These are phyloP conservation scores for Castanea mollissima DNA, from an alignment of 306 rosid species.

Conservation along the genomic window DNA sequence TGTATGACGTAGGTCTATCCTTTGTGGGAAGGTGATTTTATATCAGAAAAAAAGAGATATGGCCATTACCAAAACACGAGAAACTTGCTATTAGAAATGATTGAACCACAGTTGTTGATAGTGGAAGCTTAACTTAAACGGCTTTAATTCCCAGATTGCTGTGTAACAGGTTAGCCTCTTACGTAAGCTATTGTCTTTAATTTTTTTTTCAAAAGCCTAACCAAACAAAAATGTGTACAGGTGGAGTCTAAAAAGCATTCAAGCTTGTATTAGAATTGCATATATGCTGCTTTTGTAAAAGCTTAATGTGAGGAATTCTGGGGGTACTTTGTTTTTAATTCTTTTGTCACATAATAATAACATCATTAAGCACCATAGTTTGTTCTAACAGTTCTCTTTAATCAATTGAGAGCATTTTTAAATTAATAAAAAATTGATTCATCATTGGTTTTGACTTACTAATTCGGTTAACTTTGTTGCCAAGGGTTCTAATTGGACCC, in stretches of 20 bases:
- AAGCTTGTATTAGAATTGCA: not conserved
- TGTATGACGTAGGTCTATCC: too few relatives aligned
- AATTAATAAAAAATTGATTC: not conserved
- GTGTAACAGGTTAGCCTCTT: not conserved
- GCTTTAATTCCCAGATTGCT: not conserved
- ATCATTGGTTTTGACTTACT: not conserved
- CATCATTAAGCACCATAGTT: not conserved
- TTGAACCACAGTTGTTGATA: too few relatives aligned
- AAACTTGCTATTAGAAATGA: too few relatives aligned
- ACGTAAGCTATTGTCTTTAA: not conserved
- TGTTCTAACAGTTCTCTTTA: not conserved
- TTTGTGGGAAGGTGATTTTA: too few relatives aligned
- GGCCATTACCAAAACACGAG: too few relatives aligned
- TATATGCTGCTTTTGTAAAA: not conserved
- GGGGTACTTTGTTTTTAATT: slow-evolving; percentile 2
- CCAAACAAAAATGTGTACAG: not conserved
- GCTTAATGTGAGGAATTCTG: slow-evolving; percentile 3
- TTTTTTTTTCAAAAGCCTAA: not conserved
- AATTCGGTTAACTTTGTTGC: not conserved
- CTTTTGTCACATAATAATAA: not conserved
- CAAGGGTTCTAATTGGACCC: not conserved
- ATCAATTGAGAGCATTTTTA: not conserved
- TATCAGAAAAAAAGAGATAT: too few relatives aligned
- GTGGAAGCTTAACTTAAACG: too few relatives aligned
- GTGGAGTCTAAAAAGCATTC: not conserved